Conservation (phyloP, 1,284 basidiomycete genomes). For the Anthracocystis walkeri region DNA sequence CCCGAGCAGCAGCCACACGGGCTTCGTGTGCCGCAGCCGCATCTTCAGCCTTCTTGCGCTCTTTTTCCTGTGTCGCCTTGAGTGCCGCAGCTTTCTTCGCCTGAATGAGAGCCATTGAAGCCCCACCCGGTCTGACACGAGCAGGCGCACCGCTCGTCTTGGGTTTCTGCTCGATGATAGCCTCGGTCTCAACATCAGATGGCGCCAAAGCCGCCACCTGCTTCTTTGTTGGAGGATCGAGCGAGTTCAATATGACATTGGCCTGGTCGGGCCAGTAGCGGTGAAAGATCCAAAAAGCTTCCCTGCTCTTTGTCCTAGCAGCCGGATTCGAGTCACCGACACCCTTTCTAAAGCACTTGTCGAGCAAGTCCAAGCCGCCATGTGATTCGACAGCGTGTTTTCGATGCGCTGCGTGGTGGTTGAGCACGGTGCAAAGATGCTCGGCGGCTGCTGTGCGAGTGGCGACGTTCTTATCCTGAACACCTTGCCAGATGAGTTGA, state of each 20-base stretch:
- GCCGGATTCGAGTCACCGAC: constrained; percentile 83
- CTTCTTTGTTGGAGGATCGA: constrained; percentile 81
- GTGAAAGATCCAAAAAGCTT: constrained; percentile 84
- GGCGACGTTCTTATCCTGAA: constrained; percentile 88
- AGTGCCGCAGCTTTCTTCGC: constrained; percentile 63
- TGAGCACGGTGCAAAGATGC: constrained; percentile 68
- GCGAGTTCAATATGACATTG: constrained; percentile 75
- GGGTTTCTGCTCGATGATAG: constrained; percentile 32
- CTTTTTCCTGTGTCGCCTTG: constrained; percentile 51
- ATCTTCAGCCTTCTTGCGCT: constrained; percentile 46
- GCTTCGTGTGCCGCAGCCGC: constrained; percentile 50
- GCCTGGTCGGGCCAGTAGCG: constrained; percentile 80
- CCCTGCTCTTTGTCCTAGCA: constrained; percentile 81
- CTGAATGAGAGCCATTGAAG: constrained; percentile 62
- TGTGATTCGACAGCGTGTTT: constrained; percentile 66
- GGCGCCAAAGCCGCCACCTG: constrained; percentile 79
- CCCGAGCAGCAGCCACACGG: constrained; percentile 29
- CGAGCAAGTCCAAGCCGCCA: constrained; percentile 74
- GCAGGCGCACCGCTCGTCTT: constrained; percentile 27
- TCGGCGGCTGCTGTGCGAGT: constrained; percentile 77
- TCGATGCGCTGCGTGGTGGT: constrained; percentile 61
- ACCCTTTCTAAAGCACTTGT: constrained; percentile 79
- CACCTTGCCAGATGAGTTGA: constrained; percentile 77
- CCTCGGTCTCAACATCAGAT: constrained; percentile 26
- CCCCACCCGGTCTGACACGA: constrained; percentile 39